phyloP scores from a whole-genome alignment of 1,284 basidiomycete genomes.

The Pseudozyma sp. region DNA sequence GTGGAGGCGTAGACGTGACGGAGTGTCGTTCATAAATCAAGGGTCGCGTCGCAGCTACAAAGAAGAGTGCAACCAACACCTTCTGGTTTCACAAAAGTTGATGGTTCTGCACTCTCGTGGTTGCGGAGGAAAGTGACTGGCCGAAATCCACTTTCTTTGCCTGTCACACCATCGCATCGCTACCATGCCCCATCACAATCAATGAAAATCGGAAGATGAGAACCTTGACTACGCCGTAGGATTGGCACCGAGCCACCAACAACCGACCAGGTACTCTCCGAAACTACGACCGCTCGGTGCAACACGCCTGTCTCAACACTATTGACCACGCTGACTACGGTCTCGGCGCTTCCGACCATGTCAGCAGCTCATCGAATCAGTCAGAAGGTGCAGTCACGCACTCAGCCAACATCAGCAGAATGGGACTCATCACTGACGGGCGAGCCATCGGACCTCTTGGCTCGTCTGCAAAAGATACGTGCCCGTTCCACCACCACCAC shows the following conservation, averaged over 20 bases:
- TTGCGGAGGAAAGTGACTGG: background rate
- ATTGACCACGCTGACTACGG: background rate
- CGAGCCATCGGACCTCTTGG: constrained; percentile 22
- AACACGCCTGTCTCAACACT: background rate
- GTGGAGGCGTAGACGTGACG: constrained; percentile 11
- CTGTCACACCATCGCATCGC: background rate
- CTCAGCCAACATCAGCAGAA: background rate
- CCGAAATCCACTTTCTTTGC: background rate
- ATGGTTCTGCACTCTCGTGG: background rate
- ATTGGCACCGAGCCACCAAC: background rate
- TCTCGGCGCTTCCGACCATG: constrained; percentile 12
- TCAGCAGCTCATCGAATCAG: constrained; percentile 35
- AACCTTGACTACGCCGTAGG: background rate
- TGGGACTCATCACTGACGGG: constrained; percentile 10
- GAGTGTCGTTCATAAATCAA: background rate
- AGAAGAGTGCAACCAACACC: constrained; percentile 6
- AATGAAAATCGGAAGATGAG: background rate
- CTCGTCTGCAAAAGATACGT: constrained; percentile 37
- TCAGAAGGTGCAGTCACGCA: constrained; percentile 14
- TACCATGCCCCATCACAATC: background rate
- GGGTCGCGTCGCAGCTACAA: constrained; percentile 11
- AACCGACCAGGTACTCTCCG: background rate
- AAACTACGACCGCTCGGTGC: no score
- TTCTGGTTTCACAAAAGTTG: background rate
- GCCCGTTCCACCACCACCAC: constrained; percentile 33